Percentiles rank a stretch among this genome's conserved stretches.
These are phyloP conservation scores for Afroboletus lepidellus DNA, from an alignment of 1,284 basidiomycete genomes.

Conservation along the genomic window DNA sequence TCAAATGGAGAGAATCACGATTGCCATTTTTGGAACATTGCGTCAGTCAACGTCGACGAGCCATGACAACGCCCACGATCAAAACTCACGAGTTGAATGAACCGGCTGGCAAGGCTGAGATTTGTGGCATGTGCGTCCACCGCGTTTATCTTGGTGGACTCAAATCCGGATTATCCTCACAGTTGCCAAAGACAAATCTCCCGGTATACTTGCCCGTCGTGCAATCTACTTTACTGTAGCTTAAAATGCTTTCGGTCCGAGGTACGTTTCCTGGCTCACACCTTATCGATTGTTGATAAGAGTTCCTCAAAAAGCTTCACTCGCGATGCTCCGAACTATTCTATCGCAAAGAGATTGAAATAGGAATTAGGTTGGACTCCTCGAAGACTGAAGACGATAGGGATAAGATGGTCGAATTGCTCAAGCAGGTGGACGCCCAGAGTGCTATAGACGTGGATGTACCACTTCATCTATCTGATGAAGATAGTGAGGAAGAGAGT, in stretches of 20 bases:
- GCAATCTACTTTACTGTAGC: constrained; percentile 80
- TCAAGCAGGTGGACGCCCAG: constrained; percentile 70
- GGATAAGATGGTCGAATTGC: constrained; percentile 62
- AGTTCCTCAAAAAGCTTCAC: constrained; percentile 46
- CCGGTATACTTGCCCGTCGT: constrained; percentile 76
- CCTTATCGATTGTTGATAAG: not conserved
- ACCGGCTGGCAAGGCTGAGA: constrained; percentile 10
- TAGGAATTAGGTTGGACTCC: constrained; percentile 54
- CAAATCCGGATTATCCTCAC: constrained; percentile 8
- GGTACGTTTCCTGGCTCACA: constrained; percentile 37
- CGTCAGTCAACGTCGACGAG: no score
- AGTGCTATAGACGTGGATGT: constrained; percentile 38
- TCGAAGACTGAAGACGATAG: constrained; percentile 55
- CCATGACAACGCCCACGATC: constrained; percentile 17
- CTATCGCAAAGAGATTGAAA: constrained; percentile 68
- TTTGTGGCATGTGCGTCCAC: constrained; percentile 40
- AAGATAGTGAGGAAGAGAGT: constrained; percentile 43
- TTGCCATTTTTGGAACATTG: constrained; percentile 6
- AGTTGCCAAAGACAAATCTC: constrained; percentile 76
- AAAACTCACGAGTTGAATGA: constrained; percentile 19
- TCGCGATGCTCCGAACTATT: constrained; percentile 72
- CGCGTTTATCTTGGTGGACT: not conserved
- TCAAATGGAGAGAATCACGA: not conserved
- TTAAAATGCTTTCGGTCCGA: constrained; percentile 73
- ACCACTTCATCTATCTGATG: constrained; percentile 37